A percentile compares a stretch with the other conserved stretches of the same genome.
Conservation (phyloP, 1,284 basidiomycete genomes). For the Rhodotorula mucilaginosa region DNA sequence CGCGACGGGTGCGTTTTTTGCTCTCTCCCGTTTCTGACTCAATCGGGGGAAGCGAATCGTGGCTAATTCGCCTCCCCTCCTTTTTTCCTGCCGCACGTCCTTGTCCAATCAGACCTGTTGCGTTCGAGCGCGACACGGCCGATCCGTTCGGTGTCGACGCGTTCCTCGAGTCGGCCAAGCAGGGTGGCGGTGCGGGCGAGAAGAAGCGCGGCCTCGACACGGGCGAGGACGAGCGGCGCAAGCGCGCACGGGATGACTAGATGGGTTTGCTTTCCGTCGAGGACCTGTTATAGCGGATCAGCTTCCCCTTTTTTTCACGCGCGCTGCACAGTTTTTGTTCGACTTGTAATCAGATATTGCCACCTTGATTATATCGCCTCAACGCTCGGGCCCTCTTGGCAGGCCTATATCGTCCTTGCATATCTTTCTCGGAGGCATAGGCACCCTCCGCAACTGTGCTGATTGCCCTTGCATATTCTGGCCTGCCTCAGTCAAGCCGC, state of each 20-base stretch:
- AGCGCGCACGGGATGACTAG: constrained; percentile 30
- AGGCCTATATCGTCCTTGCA: too few relatives aligned
- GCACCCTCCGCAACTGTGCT: too few relatives aligned
- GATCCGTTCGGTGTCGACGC: constrained; percentile 99
- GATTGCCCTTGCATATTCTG: too few relatives aligned
- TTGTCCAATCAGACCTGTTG: constrained; percentile 67
- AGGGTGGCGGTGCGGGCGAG: constrained; percentile 51
- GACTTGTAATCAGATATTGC: too few relatives aligned
- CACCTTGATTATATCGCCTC: too few relatives aligned
- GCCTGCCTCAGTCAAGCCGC: too few relatives aligned
- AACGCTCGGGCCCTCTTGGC: too few relatives aligned
- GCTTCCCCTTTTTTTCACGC: too few relatives aligned
- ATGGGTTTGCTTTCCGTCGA: not conserved
- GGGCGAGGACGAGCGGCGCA: constrained; percentile 31
- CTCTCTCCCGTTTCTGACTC: not conserved
- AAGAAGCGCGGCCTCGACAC: constrained; percentile 65
- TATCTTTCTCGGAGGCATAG: too few relatives aligned
- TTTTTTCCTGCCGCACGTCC: too few relatives aligned
- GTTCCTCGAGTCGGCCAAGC: constrained; percentile 95
- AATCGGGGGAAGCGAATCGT: not conserved
- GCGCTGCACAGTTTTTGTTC: too few relatives aligned
- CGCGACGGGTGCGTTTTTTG: constrained; percentile 48
- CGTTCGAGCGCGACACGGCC: constrained; percentile 93
- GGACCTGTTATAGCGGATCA: too few relatives aligned
- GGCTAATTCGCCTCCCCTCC: constrained; percentile 53